Conservation (phyloP, 345 rosid species). For the Salix brachista region DNA sequence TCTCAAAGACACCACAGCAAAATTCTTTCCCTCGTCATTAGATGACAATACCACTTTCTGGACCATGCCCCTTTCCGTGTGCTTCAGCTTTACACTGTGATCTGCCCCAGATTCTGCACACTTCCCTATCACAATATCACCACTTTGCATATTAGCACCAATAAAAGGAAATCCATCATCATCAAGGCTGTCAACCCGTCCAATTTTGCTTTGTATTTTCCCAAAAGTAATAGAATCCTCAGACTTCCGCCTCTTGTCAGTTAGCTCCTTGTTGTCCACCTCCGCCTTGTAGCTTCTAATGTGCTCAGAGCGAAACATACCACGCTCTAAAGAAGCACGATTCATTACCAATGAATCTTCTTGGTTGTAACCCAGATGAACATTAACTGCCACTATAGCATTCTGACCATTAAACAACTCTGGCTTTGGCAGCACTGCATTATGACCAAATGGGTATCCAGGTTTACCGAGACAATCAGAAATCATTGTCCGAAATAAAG, state of each 20-base stretch:
- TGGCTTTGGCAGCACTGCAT: conserved; percentile 42
- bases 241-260: conserved; percentile 50
- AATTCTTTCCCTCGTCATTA: conserved; percentile 92
- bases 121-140: conserved; percentile 84
- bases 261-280: conserved; percentile 63
- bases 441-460: conserved; percentile 30
- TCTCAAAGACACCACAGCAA: conserved; percentile 76
- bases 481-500: conserved; percentile 71
- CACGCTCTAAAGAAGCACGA: conserved; percentile 81
- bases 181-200: conserved; percentile 80
- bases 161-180: conserved; percentile 86
- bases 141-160: conserved; percentile 77
- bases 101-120: conserved; percentile 77
- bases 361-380: conserved; percentile 89
- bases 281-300: conserved; percentile 88
- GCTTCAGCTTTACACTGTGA: conserved; percentile 80
- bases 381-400: conserved; percentile 90
- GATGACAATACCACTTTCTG: conserved; percentile 86
- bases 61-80: conserved; percentile 85
- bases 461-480: conserved; percentile 68
- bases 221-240: conserved; percentile 66
- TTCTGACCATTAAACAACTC: conserved; percentile 84
- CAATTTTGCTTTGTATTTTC: conserved; percentile 61
- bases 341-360: conserved; percentile 95
- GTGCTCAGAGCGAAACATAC: conserved; percentile 87